Percentiles rank a stretch among this genome's conserved stretches.
Evolutionary conservation across 2,329 filamentous ascomycete genomes (phyloP).

Genomic region (Cercospora zeina): DNA sequence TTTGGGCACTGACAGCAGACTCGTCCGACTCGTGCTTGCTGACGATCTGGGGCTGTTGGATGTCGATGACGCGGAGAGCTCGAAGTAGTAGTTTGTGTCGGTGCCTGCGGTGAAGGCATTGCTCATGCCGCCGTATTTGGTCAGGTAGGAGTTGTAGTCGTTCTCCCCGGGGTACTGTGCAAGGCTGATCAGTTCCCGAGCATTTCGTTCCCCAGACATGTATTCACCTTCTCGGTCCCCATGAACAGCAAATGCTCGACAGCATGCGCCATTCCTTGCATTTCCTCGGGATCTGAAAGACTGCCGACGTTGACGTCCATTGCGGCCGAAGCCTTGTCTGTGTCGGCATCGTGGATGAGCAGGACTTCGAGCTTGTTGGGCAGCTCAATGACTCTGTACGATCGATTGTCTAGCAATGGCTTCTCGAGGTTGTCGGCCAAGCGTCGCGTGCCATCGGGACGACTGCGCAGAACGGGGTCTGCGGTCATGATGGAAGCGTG

Average conservation of each 20-base stretch:
- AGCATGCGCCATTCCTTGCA: constrained; percentile 93
- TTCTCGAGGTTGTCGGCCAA: constrained; percentile 72
- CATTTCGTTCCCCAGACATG: constrained; percentile 7
- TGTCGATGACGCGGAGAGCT: constrained; percentile 76
- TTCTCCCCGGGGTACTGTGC: constrained; percentile 84
- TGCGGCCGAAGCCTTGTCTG: constrained; percentile 93
- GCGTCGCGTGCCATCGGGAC: constrained; percentile 38
- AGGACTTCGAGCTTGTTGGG: constrained; percentile 86
- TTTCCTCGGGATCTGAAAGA: constrained; percentile 86
- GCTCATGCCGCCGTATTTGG: constrained; percentile 83
- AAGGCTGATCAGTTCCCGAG: constrained; percentile 23
- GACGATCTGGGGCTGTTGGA: constrained; percentile 53
- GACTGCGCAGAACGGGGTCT: constrained; percentile 23
- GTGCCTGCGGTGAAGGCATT: constrained; percentile 94
- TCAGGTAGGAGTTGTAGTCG: constrained; percentile 90
- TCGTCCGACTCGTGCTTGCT: constrained; percentile 40
- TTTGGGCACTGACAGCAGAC: constrained; percentile 41
- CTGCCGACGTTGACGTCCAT: constrained; percentile 95
- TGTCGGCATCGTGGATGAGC: constrained; percentile 88
- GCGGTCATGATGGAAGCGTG: constrained; percentile 24
- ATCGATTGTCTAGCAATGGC: constrained; percentile 78
- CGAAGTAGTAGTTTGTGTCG: constrained; percentile 97
- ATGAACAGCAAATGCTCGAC: constrained; percentile 97
- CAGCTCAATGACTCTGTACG: constrained; percentile 83
- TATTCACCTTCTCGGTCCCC: constrained; percentile 83